phyloP scores from a whole-genome alignment of 495 filamentous ascomycete genomes.

The Penicillium subrubescens region DNA sequence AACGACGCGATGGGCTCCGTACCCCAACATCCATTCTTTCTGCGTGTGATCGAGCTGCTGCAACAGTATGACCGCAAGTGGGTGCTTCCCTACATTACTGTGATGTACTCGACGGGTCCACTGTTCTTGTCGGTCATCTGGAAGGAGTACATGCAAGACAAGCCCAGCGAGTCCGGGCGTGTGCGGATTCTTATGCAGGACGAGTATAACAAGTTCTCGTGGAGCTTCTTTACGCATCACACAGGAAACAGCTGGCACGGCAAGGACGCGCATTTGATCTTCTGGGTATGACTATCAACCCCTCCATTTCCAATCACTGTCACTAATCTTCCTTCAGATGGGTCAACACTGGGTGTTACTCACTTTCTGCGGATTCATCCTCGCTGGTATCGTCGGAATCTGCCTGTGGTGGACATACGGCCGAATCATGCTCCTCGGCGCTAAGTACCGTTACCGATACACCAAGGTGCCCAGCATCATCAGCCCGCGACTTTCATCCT shows the following conservation, averaged over 20 bases:
- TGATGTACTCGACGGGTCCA: conserved; percentile 86
- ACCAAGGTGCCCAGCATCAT: conserved; percentile 36
- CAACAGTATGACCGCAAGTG: conserved; percentile 73
- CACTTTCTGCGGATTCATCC: conserved; percentile 62
- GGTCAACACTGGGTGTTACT: conserved; percentile 73
- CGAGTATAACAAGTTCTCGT: conserved; percentile 69
- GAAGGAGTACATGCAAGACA: conserved; percentile 68
- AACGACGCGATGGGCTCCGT: conserved; percentile 87
- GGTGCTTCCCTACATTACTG: conserved; percentile 82
- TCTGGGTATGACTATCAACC: conserved; percentile 57
- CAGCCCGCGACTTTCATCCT: conserved; percentile 32
- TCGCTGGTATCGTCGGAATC: conserved; percentile 59
- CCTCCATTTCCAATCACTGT: neutral
- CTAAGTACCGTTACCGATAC: conserved; percentile 49
- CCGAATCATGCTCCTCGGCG: conserved; percentile 48
- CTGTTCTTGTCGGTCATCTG: conserved; percentile 83
- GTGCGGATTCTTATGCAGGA: conserved; percentile 61
- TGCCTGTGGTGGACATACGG: conserved; percentile 59
- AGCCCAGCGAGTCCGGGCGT: conserved; percentile 41
- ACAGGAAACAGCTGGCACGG: conserved; percentile 77
- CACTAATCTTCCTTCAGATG: conserved; percentile 44
- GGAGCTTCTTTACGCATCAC: conserved; percentile 80
- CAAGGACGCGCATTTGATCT: conserved; percentile 72
- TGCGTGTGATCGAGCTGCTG: conserved; percentile 68
- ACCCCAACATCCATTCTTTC: conserved; percentile 83